phyloP scores from a whole-genome alignment of 495 filamentous ascomycete species.

The Aspergillus kassunensis region DNA sequence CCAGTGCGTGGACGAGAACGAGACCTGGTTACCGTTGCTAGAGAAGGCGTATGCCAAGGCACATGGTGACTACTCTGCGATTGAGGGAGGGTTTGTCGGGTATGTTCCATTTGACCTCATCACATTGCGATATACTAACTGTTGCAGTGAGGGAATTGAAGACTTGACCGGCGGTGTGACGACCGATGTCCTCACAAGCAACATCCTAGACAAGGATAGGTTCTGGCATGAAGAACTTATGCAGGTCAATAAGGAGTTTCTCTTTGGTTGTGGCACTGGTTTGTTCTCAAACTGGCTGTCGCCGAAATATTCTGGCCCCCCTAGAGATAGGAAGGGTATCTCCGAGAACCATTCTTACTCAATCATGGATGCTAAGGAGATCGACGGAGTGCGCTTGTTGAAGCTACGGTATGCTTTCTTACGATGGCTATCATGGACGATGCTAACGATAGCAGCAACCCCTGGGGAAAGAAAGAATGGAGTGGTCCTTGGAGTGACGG shows the following conservation, averaged over 20 bases:
- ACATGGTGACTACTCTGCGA: conserved; percentile 79
- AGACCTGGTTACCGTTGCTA: conserved; percentile 91
- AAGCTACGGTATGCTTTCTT: conserved; percentile 51
- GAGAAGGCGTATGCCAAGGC: conserved; percentile 98
- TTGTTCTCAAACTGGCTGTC: conserved; percentile 55
- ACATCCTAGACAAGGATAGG: conserved; percentile 80
- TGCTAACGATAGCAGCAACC: conserved; percentile 55
- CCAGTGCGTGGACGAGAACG: conserved; percentile 77
- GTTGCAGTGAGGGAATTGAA: conserved; percentile 74
- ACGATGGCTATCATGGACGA: neutral
- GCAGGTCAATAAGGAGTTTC: conserved; percentile 79
- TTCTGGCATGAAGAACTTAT: conserved; percentile 88
- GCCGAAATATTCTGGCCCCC: conserved; percentile 32
- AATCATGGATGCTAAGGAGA: conserved; percentile 75
- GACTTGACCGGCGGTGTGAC: conserved; percentile 92
- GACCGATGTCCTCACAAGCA: conserved; percentile 69
- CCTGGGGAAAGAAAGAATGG: conserved; percentile 87
- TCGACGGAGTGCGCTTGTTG: conserved; percentile 69
- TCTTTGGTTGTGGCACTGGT: conserved; percentile 80
- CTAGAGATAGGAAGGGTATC: conserved; percentile 65
- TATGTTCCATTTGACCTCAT: conserved; percentile 18
- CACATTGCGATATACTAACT: too few relatives aligned
- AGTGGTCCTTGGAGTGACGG: conserved; percentile 81
- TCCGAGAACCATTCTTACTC: conserved; percentile 83
- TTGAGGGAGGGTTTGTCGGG: conserved; percentile 81